These are phyloP conservation scores for Mangifera indica DNA, from an alignment of 345 rosid genomes.

Conservation along the genomic window DNA sequence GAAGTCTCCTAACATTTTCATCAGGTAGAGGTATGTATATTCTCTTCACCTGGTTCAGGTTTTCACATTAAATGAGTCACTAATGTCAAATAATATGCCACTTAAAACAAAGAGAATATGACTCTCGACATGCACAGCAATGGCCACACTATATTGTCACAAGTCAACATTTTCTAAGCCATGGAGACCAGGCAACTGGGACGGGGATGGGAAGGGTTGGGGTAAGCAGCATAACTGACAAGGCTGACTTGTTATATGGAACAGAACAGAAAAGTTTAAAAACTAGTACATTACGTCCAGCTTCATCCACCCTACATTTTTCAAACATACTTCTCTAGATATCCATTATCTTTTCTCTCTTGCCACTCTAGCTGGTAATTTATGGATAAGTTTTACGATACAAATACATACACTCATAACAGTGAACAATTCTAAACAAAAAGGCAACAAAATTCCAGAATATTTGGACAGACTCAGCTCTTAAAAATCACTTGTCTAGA, in stretches of 20 bases:
- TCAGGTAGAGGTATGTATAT: slow-evolving; percentile 90
- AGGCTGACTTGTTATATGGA: no score
- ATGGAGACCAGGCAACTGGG: not conserved
- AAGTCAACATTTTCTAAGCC: not conserved
- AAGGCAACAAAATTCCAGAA: not conserved
- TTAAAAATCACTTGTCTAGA: not conserved
- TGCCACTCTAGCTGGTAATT: not conserved
- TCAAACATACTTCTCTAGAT: not conserved
- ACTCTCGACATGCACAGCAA: not conserved
- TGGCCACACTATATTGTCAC: not conserved
- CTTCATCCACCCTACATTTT: not conserved
- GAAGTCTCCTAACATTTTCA: slow-evolving; percentile 67
- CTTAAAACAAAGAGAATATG: not conserved
- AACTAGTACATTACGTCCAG: not conserved
- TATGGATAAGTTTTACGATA: not conserved
- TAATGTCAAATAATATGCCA: slow-evolving; percentile 5
- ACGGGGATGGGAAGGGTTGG: no score
- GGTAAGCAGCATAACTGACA: no score
- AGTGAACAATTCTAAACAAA: not conserved
- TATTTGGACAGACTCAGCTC: not conserved
- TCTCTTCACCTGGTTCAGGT: slow-evolving; percentile 73
- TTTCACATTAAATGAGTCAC: slow-evolving; percentile 16
- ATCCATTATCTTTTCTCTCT: not conserved
- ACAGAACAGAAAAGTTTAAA: not conserved
- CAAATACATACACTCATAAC: not conserved